These are phyloP conservation scores for Canna indica DNA, from an alignment of 176 grass and related monocot genomes.

Conservation along the genomic window DNA sequence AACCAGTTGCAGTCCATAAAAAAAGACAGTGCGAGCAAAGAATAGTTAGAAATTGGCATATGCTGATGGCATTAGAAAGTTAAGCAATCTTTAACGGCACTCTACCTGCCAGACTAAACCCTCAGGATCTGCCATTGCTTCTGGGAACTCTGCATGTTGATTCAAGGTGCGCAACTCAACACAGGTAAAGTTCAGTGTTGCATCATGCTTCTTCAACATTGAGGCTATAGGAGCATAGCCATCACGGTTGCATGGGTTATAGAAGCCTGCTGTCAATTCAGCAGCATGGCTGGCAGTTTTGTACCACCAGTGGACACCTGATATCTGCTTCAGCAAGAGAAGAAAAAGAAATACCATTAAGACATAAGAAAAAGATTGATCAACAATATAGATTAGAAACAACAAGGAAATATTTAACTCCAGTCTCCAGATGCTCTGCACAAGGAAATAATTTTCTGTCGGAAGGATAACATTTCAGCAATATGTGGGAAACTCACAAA, in stretches of 20 bases:
- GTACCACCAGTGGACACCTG: conserved; percentile 95
- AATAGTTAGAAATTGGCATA: background rate
- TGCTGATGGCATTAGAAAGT: background rate
- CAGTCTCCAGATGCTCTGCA: background rate
- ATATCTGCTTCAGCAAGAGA: conserved; percentile 41
- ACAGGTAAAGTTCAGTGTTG: conserved; percentile 82
- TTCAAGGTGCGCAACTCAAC: conserved; percentile 70
- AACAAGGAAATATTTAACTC: background rate
- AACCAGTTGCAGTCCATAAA: no score
- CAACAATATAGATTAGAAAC: background rate
- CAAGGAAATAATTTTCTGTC: background rate
- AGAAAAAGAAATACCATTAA: background rate
- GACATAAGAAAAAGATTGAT: background rate
- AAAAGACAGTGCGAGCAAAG: no score
- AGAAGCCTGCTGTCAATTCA: conserved; percentile 80
- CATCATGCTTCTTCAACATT: conserved; percentile 66
- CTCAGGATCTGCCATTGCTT: conserved; percentile 76
- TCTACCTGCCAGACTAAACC: conserved; percentile 89
- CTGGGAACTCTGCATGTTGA: conserved; percentile 63
- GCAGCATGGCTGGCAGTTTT: conserved; percentile 92
- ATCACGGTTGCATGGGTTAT: conserved; percentile 91
- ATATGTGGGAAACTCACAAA: no score
- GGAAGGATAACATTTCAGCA: background rate
- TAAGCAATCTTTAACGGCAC: background rate
- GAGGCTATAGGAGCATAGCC: conserved; percentile 68